A percentile compares a stretch with the other conserved stretches of the same genome.
These are phyloP conservation scores for Podila verticillata DNA, from an alignment of 192 early-diverging fungal genomes.

Conservation along the genomic window DNA sequence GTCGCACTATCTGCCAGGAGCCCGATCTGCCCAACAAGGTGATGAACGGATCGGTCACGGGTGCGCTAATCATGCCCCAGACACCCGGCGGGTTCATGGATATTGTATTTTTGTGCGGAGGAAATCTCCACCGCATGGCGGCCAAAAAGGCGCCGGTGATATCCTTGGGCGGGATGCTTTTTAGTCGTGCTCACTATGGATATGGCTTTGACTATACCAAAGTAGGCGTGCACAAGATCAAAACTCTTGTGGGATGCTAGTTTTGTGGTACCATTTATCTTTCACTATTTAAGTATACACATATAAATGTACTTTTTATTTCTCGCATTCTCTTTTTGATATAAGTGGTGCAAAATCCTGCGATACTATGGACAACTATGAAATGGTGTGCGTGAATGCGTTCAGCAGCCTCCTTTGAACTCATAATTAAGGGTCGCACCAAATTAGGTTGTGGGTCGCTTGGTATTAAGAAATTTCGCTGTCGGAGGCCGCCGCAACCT, in stretches of 20 bases:
- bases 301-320: no score
- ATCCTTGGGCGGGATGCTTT: not conserved
- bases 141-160: not conserved
- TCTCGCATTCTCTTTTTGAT: no score
- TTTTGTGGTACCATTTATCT: no score
- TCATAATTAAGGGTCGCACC: not conserved
- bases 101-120: constrained; percentile 15
- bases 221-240: constrained; percentile 10
- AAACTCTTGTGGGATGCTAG: not conserved
- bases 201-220: constrained; percentile 11
- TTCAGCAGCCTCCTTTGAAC: no score
- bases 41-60: constrained; percentile 12
- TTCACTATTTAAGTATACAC: no score
- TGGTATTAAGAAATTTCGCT: not conserved
- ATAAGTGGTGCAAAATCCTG: no score
- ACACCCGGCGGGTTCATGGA: constrained; percentile 20
- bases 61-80: constrained; percentile 1
- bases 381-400: not conserved
- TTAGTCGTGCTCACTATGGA: constrained; percentile 5
- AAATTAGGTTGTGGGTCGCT: not conserved
- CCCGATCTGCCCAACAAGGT: constrained; percentile 22
- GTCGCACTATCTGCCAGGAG: constrained; percentile 10
- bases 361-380: no score
- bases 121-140: constrained; percentile 17
- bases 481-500: constrained; percentile 1